phyloP scores from a whole-genome alignment of 345 rosid species.

The Camelina sativa region DNA sequence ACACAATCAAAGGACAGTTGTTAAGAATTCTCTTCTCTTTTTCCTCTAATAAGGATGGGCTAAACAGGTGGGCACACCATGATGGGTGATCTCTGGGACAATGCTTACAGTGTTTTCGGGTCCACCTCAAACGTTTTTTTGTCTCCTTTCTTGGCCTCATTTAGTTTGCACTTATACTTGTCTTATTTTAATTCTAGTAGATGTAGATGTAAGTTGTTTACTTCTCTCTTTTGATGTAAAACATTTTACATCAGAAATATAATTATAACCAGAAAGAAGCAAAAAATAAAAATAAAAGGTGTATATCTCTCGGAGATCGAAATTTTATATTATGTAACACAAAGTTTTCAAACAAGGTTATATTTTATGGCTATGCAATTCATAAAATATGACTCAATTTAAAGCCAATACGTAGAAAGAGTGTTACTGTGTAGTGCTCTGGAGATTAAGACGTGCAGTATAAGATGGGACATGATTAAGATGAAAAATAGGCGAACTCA shows the following conservation, averaged over 20 bases:
- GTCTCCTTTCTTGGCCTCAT: constrained; percentile 35
- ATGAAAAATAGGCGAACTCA: not conserved
- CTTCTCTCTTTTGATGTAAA: not conserved
- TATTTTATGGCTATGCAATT: no score
- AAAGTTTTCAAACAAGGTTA: no score
- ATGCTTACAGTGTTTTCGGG: constrained; percentile 30
- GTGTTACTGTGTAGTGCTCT: not conserved
- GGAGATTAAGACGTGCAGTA: not conserved
- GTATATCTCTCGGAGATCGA: no score
- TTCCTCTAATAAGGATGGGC: constrained; percentile 23
- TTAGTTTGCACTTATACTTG: constrained; percentile 21
- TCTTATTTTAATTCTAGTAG: not conserved
- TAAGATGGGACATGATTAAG: not conserved
- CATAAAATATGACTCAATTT: no score
- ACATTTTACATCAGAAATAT: not conserved
- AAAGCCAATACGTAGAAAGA: not conserved
- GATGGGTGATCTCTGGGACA: constrained; percentile 46
- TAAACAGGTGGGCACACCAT: constrained; percentile 39
- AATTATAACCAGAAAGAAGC: not conserved
- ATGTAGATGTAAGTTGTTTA: not conserved
- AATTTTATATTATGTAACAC: no score
- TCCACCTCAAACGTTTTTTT: constrained; percentile 32
- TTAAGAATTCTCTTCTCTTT: constrained; percentile 1
- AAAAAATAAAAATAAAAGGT: not conserved
- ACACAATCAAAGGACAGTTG: not conserved